Evolutionary conservation across 1,284 basidiomycete species (phyloP), one percentile per base, ranked within the genome.

Genomic region (Pseudozyma sp.): DNA sequence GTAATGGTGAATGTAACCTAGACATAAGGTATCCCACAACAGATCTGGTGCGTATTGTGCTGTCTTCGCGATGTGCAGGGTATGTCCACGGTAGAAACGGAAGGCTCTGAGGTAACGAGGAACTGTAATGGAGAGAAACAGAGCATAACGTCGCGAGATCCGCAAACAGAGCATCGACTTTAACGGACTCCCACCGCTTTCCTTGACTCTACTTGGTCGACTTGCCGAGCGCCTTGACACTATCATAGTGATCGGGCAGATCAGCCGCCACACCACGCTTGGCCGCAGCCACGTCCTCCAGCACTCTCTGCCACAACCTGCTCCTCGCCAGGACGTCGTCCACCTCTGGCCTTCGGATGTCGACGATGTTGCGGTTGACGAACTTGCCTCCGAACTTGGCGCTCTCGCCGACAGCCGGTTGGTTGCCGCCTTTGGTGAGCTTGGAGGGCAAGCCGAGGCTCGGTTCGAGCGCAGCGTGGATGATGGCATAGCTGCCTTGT

Each of bases 341-440:
- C 3, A 71, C 65, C 53, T 81, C 79, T 5, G 79, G 79, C 3
- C 79, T 40, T 4, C 67, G 34, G 11, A 57, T 57, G 40, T 59
- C 54, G 42, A 60, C 72, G 17, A 44, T 53, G 54, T 68, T 63
- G 0, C 78, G 33, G 45, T 77, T 75, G 51, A 81, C 44, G 45
- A 73, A 81, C 37, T 77, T 75, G 48, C 73, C 79, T 4, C 79
- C 79, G 13, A 62, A 56, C 24, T 73, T 53, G 16, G 69, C 70
- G 7, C 61, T 63, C 31, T 68, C 68, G 29, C 77, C 79, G 17
- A 16, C 3, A n/a, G 45, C 54, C 7, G 58, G 48, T 19, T 63
- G 49, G 24, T 35, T 54, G 6, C 37, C 46, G 10, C 10, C 35
- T n/a, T 48, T 51, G 4, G 54, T 52, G 13, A 60, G 10, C 29